These are phyloP conservation scores for Pulveroboletus ravenelii DNA, from an alignment of 768 basidiomycete genomes.

Conservation along the genomic window DNA sequence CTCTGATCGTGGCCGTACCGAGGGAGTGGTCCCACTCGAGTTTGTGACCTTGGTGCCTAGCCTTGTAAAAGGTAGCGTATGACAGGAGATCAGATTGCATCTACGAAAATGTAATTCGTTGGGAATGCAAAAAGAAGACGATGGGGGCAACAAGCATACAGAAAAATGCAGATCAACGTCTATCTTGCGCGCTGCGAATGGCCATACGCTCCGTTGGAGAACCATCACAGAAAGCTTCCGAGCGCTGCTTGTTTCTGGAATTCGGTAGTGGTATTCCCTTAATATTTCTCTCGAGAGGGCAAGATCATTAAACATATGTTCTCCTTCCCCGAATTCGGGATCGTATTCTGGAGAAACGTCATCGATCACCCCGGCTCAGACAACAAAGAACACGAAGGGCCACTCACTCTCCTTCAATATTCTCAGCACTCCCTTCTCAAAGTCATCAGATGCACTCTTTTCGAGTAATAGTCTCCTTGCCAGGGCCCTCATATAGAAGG, in stretches of 20 bases:
- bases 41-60: constrained; percentile 68
- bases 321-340: constrained; percentile 90
- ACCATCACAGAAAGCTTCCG: constrained; percentile 70
- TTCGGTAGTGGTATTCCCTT: constrained; percentile 54
- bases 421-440: constrained; percentile 79
- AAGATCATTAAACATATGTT: constrained; percentile 93
- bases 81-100: constrained; percentile 67
- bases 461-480: constrained; percentile 86
- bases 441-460: constrained; percentile 80
- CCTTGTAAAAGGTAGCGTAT: constrained; percentile 71
- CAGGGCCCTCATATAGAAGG: constrained; percentile 83
- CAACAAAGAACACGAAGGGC: not conserved
- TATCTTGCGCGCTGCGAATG: constrained; percentile 54
- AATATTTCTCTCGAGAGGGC: constrained; percentile 71
- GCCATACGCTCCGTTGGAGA: constrained; percentile 87
- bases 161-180: constrained; percentile 49
- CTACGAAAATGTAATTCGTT: constrained; percentile 32
- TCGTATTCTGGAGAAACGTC: constrained; percentile 66
- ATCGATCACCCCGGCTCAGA: constrained; percentile 14
- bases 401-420: constrained; percentile 77
- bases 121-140: not conserved
- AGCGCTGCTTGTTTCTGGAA: constrained; percentile 34
- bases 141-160: constrained; percentile 33
- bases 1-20: constrained; percentile 74
- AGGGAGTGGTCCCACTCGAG: constrained; percentile 86